Base-by-base conservation (phyloP, 1,284 basidiomycete species). In the Gomphus bonarii region DNA sequence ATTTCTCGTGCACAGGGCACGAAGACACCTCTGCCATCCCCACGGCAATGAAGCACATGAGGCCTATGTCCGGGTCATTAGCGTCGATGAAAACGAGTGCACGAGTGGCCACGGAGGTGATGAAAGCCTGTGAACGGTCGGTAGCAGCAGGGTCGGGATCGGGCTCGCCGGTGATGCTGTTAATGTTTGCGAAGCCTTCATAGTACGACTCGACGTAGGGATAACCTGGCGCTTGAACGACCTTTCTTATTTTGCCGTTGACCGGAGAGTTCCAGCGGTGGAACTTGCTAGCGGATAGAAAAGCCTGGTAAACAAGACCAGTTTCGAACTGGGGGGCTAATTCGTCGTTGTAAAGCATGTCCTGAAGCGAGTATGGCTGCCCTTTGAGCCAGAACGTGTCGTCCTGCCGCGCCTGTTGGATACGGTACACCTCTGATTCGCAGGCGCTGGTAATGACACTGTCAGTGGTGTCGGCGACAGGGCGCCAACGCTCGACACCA, bases 21-120 rank as follows among this genome's bases (percentile, higher is more conserved):
- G 77, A 79, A n/a, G 79, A 80, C 0, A 81, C 73, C 63, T 82
- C 79, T 0, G 68, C 70, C 78, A 83, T 80, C 0, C 80, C 80
- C 25, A 82, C 70, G 0, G 66, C 75, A 9, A 81, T 68, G 63
- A 81, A 76, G 50, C 71, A 72, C 65, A 78, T 70, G 58, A 77
- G 61, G 0, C 79, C 79, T 42, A 81, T 76, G 31, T 68, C 64
- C 0, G 73, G 69, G 61, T 79, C 77, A 50, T 75, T 72, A 18
- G 77, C 70, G 57, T 78, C 64, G 66, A 83, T 81, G 60, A 75
- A 78, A 50, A 83, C 73, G 50, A 82, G 65, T 0, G 70, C 70
- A 25, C 80, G 74, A 12, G 80, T 72, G 1, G 73, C 73, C 16
- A 71, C 62, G 57, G 67, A 59, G 53, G 71, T 68, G 54, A 66